Percentiles rank a stretch among this genome's conserved stretches.
These are phyloP conservation scores for Bidens hawaiensis DNA, from an alignment of 140 eudicot species.

Conservation along the genomic window DNA sequence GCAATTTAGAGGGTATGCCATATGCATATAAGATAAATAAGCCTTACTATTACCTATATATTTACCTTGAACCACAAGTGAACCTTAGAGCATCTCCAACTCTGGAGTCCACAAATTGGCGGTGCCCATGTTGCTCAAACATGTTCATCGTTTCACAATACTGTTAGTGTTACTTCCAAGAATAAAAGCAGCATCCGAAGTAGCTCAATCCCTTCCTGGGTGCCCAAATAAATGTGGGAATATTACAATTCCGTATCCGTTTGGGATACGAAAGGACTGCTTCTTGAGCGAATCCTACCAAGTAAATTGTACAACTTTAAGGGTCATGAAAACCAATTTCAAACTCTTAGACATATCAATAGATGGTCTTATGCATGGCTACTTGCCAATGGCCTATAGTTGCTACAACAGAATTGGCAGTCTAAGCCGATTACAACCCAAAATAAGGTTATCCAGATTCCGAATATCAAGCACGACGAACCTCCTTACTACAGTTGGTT, in stretches of 20 bases:
- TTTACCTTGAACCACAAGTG: too few species aligned
- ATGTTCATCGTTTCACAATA: too few species aligned
- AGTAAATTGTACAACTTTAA: conserved; percentile 4
- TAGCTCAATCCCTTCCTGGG: conserved; percentile 8
- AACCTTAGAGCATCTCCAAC: too few species aligned
- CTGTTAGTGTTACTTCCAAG: background rate
- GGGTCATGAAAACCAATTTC: background rate
- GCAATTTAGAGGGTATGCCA: too few species aligned
- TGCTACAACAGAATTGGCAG: background rate
- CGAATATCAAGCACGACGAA: conserved; percentile 5
- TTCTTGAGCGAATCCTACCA: conserved; percentile 9
- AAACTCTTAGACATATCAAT: background rate
- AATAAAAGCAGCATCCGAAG: background rate
- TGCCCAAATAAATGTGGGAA: conserved; percentile 26
- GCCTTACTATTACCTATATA: too few species aligned
- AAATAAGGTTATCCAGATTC: conserved; percentile 5
- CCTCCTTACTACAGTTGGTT: conserved; percentile 17
- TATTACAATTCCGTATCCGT: conserved; percentile 19
- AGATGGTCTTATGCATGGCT: background rate
- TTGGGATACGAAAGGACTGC: conserved; percentile 19
- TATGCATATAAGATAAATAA: too few species aligned
- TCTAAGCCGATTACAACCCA: background rate
- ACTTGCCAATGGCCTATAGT: background rate
- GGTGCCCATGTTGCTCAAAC: too few species aligned
- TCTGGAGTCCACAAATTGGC: too few species aligned